Evolutionary conservation across 2,329 filamentous ascomycete species (phyloP).

Genomic region (Ophiostoma quercus): DNA sequence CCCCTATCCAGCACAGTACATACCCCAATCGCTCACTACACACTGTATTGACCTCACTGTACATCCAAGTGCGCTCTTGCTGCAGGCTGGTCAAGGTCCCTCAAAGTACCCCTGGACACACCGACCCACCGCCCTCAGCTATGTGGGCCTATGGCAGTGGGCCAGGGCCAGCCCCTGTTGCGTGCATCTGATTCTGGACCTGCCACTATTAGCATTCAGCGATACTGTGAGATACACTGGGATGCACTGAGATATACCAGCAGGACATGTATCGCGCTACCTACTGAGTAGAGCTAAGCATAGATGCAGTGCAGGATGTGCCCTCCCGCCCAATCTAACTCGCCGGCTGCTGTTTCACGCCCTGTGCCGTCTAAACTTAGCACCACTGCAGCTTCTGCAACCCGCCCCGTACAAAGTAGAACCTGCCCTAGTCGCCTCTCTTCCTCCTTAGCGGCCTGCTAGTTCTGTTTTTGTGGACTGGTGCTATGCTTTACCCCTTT

Average conservation of each 20-base stretch:
- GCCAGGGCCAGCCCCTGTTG: conserved; percentile 22
- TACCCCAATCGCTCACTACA: neutral
- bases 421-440: conserved; percentile 18
- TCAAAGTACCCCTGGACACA: conserved; percentile 7
- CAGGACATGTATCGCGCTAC: neutral
- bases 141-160: conserved; percentile 20
- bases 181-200: conserved; percentile 19
- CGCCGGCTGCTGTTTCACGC: conserved; percentile 24
- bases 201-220: neutral
- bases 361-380: conserved; percentile 20
- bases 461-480: conserved; percentile 17
- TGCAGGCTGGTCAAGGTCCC: neutral
- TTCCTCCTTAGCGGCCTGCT: conserved; percentile 19
- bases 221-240: neutral
- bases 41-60: neutral
- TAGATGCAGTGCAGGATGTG: neutral
- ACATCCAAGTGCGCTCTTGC: neutral
- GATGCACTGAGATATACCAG: neutral
- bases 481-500: conserved; percentile 19
- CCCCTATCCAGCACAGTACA: neutral
- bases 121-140: conserved; percentile 15
- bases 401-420: conserved; percentile 16
- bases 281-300: neutral
- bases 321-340: neutral
- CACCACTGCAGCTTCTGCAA: conserved; percentile 12